Evolutionary conservation across 495 filamentous ascomycete species (phyloP).

Genomic region (Annulohypoxylon moriforme): DNA sequence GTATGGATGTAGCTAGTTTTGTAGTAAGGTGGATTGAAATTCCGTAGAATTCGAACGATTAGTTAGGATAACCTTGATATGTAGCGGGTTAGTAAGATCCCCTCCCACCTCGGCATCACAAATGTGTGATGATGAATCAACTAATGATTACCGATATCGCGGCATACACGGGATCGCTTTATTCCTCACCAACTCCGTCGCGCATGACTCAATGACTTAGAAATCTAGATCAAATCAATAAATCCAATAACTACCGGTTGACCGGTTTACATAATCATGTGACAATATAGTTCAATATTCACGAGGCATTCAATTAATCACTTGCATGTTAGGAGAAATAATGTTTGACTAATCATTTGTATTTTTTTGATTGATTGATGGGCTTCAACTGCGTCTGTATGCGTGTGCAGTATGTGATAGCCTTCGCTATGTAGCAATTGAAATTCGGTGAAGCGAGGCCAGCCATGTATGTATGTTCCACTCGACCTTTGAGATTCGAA

Average conservation of each 20-base stretch:
- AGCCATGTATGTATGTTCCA: constrained; percentile 21
- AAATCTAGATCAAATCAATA: constrained; percentile 19
- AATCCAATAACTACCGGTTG: constrained; percentile 8
- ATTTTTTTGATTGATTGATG: constrained; percentile 23
- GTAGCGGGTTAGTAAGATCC: constrained; percentile 26
- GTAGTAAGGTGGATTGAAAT: constrained; percentile 9
- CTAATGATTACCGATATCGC: constrained; percentile 38
- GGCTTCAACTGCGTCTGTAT: constrained; percentile 17
- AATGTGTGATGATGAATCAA: constrained; percentile 30
- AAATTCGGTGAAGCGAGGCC: constrained; percentile 40
- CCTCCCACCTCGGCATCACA: constrained; percentile 33
- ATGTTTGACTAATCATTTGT: constrained; percentile 38
- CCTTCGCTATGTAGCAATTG: constrained; percentile 39
- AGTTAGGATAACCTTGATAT: constrained; percentile 1
- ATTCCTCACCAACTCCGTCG: constrained; percentile 16
- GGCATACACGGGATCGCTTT: constrained; percentile 21
- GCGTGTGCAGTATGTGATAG: constrained; percentile 19
- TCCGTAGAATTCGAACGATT: constrained; percentile 20
- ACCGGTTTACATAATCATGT: constrained; percentile 17
- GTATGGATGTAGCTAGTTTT: not conserved
- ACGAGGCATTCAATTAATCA: constrained; percentile 15
- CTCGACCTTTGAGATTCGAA: constrained; percentile 41
- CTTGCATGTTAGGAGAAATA: constrained; percentile 1
- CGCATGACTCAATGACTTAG: constrained; percentile 36
- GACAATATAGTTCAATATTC: constrained; percentile 8